Conservation (phyloP, 495 filamentous ascomycete genomes). For the Penicillium antarcticum region DNA sequence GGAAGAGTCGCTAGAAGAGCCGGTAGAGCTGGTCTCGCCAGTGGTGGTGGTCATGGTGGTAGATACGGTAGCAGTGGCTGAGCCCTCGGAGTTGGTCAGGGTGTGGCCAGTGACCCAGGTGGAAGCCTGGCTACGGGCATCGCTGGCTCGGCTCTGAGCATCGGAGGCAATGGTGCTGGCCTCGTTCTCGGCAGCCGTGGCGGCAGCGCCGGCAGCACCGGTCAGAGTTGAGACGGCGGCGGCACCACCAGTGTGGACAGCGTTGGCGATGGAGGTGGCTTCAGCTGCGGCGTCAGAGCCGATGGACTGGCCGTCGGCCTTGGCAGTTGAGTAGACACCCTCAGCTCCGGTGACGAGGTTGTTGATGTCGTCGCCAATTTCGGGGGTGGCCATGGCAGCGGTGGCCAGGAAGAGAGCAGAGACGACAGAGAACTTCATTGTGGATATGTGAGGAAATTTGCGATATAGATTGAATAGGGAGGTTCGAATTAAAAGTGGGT, state of each 20-base stretch:
- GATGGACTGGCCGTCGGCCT: conserved; percentile 3
- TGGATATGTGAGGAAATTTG: background rate
- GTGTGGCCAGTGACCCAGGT: conserved; percentile 13
- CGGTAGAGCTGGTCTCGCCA: conserved; percentile 6
- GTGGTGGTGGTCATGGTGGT: conserved; percentile 14
- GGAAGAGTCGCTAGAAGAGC: conserved; percentile 1
- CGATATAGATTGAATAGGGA: background rate
- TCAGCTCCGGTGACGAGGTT: conserved; percentile 15
- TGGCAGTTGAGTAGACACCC: background rate
- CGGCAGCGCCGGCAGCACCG: conserved; percentile 15
- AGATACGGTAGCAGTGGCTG: conserved; percentile 12
- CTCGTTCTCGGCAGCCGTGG: conserved; percentile 12
- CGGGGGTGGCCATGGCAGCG: conserved; percentile 16
- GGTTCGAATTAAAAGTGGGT: background rate
- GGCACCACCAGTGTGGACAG: conserved; percentile 6
- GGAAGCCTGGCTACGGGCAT: conserved; percentile 11
- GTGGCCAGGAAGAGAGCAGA: conserved; percentile 23
- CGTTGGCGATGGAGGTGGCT: conserved; percentile 7
- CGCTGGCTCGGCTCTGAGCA: conserved; percentile 12
- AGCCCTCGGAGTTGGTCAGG: conserved; percentile 13
- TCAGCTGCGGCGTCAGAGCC: background rate
- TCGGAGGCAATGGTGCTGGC: conserved; percentile 11
- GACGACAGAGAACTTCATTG: conserved; percentile 30
- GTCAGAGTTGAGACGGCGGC: conserved; percentile 4
- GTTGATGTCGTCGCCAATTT: conserved; percentile 7